Base-by-base conservation (phyloP, 495 filamentous ascomycete genomes). In the Trichoderma reesei region DNA sequence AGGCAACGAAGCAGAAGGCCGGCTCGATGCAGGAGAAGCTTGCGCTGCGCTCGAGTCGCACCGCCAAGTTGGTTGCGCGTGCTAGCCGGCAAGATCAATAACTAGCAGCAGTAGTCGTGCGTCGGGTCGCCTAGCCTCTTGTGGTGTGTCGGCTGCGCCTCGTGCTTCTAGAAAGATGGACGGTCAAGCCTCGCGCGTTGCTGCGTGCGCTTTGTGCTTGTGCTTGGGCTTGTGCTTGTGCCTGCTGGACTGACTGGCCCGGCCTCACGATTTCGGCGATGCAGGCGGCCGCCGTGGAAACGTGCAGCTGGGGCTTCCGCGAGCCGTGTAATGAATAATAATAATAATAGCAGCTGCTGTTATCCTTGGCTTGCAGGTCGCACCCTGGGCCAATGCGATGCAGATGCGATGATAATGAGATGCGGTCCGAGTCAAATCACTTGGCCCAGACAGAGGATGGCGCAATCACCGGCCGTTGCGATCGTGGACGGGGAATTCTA, bases 71-170 rank as follows among this genome's bases (percentile, higher is more conserved):
- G 26, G 10, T 13, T 56, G 51, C 51, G 51, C 51, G 51, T 56
- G 51, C 51, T 56, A 56, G 51, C 31, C 33, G 14, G 42, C 13
- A 46, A 18, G 7, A 18, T 48, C 20, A 18, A 18, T 48, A 48
- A 44, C 41, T 44, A 44, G 41, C 13, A n/a, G 13, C 41, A n/a
- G 6, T 39, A 39, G 38, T 39, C 38, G 6, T 39, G 38, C 38
- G 16, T 18, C 18, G 3, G 3, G 4, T 26, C 26, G 26, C 26
- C n/a, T 48, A 48, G 44, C 51, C 31, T 33, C 31, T 31, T 56
- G 20, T 56, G 51, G 13, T 33, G 20, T 56, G 51, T 56, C 51
- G 51, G 51, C 51, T 56, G 51, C 51, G 51, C 51, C 51, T 56
- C 51, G 51, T 56, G 51, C 51, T 56, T 56, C 51, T 56, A 56